Evolutionary conservation across 192 early-diverging fungal species (phyloP), one percentile per base, ranked within the genome.

Genomic region (Mortierella hygrophila): DNA sequence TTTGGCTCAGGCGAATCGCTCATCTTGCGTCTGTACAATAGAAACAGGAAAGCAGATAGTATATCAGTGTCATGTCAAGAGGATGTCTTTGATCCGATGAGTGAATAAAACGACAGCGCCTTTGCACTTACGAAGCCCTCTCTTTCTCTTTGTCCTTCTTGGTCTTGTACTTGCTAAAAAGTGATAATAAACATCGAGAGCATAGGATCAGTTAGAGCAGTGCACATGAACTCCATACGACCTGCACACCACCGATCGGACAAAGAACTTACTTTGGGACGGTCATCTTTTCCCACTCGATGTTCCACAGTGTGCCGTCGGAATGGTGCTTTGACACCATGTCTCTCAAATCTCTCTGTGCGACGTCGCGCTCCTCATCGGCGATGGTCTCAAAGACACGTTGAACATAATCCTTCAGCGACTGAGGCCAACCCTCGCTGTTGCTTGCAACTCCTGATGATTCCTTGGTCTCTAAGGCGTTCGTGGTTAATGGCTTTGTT

Each of bases 251-350:
- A 74, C 0, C 11, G 23, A 68, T 57, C 11, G n/a, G 20, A 55
- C 18, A 20, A n/a, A 57, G 23, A 57, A 77, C 68, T 76, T 90
- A 95, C 95, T 77, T 80, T 74, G 96, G 95, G 38, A 97, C 80
- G 0, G 81, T 80, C 90, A 94, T 91, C n/a, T 90, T 85, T 6
- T 92, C 90, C 96, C 96, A 97, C 78, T 96, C 93, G 2, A 92
- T 91, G 0, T 82, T 85, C 75, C 88, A 90, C 26, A 96, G 52
- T 38, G 79, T 89, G 23, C 88, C 85, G 29, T 88, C 78, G 9
- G 42, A 11, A 40, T 91, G 88, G 42, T 90, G 87, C 46, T 87
- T 81, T 10, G 74, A 79, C 68, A 96, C 94, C 68, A 95, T 41
- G 1, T 72, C 74, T 76, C 89, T 93, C 35, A 96, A 76, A 78